Evolutionary conservation across 2,329 filamentous ascomycete genomes (phyloP).

Genomic region (Trichoderma citrinoviride): DNA sequence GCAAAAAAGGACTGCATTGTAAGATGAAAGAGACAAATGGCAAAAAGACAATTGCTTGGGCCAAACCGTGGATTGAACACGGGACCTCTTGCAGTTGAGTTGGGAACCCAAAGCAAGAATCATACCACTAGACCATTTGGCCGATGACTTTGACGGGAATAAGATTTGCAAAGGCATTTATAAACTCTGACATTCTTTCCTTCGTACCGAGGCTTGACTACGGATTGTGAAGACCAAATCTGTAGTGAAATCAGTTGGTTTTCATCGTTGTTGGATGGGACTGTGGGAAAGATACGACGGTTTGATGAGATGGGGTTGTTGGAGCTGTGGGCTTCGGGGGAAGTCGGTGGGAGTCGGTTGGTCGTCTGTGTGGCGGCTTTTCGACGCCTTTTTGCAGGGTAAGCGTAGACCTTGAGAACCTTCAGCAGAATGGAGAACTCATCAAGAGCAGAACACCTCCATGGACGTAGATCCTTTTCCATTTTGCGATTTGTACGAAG

Average conservation of each 20-base stretch:
- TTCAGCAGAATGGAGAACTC: too few relatives aligned
- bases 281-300: not conserved
- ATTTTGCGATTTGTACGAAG: too few relatives aligned
- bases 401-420: not conserved
- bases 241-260: not conserved
- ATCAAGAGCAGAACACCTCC: too few relatives aligned
- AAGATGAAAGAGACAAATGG: slow-evolving; percentile 15
- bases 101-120: slow-evolving; percentile 23
- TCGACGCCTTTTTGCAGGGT: not conserved
- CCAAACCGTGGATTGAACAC: slow-evolving; percentile 24
- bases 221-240: too few relatives aligned
- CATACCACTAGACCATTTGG: slow-evolving; percentile 25
- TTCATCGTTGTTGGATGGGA: not conserved
- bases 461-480: too few relatives aligned
- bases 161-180: not conserved
- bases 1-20: not conserved
- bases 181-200: not conserved
- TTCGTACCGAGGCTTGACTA: not conserved
- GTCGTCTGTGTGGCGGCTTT: too few relatives aligned
- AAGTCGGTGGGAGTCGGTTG: too few relatives aligned
- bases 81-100: slow-evolving; percentile 23
- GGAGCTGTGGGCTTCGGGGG: too few relatives aligned
- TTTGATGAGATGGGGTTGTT: not conserved
- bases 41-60: slow-evolving; percentile 26
- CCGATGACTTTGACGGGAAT: slow-evolving; percentile 1